phyloP scores from a whole-genome alignment of 2,329 filamentous ascomycete species.

The Fusarium tupiense region DNA sequence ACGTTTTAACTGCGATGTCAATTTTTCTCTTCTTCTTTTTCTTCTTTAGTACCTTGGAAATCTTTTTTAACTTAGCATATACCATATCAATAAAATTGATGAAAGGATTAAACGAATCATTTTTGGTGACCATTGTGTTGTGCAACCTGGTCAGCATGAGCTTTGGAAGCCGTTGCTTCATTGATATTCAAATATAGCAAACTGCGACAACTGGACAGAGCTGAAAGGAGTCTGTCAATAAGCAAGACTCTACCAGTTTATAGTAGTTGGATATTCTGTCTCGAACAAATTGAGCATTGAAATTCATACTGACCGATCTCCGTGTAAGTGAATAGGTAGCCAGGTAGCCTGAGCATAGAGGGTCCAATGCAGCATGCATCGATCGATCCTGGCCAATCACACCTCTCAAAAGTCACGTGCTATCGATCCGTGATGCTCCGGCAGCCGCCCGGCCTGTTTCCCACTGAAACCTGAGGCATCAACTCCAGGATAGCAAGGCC shows the following conservation, averaged over 20 bases:
- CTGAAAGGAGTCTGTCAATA: not conserved
- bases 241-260: not conserved
- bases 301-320: not conserved
- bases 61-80: not conserved
- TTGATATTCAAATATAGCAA: not conserved
- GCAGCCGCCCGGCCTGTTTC: not conserved
- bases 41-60: not conserved
- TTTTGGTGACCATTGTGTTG: not conserved
- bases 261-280: not conserved
- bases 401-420: conserved; percentile 1
- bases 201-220: not conserved
- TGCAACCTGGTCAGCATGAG: not conserved
- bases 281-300: not conserved
- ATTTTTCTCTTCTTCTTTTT: not conserved
- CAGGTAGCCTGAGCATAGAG: not conserved
- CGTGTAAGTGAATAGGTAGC: conserved; percentile 9
- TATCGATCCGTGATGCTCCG: conserved; percentile 25
- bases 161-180: not conserved
- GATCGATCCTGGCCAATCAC: conserved; percentile 12
- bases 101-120: not conserved
- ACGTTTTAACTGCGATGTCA: not conserved
- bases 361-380: not conserved
- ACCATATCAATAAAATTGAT: not conserved
- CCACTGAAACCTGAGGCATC: conserved; percentile 20
- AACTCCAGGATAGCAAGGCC: conserved; percentile 26